Conservation (phyloP, 768 basidiomycete species). For the Rhizopogon sp. region DNA sequence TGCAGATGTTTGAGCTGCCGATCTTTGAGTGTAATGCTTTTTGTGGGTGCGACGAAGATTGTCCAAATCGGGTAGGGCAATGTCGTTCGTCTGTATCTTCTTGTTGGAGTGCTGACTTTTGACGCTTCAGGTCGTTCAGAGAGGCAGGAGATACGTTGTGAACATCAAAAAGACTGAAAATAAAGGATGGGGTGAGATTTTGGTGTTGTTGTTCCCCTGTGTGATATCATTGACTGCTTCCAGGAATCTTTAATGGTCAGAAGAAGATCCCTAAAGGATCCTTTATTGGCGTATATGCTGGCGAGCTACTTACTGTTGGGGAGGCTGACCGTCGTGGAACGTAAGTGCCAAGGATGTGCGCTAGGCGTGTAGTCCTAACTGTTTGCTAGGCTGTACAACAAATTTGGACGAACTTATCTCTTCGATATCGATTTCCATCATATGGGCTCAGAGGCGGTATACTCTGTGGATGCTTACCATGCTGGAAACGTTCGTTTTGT, state of each 20-base stretch:
- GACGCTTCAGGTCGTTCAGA: constrained; percentile 67
- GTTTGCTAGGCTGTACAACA: constrained; percentile 58
- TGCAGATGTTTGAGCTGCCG: constrained; percentile 50
- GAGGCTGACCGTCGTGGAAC: constrained; percentile 64
- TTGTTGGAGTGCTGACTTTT: neutral
- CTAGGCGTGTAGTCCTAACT: neutral
- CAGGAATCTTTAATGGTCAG: constrained; percentile 67
- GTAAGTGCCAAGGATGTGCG: constrained; percentile 34
- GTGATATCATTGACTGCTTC: neutral
- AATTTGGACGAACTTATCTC: constrained; percentile 71
- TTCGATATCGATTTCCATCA: constrained; percentile 81
- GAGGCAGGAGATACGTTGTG: constrained; percentile 61
- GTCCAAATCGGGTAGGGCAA: constrained; percentile 67
- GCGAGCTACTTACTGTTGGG: constrained; percentile 70
- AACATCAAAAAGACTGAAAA: constrained; percentile 62
- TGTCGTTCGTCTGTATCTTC: neutral
- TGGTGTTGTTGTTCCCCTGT: neutral
- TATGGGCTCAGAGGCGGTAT: constrained; percentile 40
- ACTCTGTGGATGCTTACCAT: constrained; percentile 83
- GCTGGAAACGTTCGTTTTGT: constrained; percentile 65
- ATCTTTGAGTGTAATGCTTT: constrained; percentile 85
- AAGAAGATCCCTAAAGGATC: constrained; percentile 63
- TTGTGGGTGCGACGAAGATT: constrained; percentile 78
- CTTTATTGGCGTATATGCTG: constrained; percentile 82
- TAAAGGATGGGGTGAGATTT: constrained; percentile 80